Base-by-base conservation (phyloP, 1,284 basidiomycete genomes). In the Lentinula novae-zelandiae region DNA sequence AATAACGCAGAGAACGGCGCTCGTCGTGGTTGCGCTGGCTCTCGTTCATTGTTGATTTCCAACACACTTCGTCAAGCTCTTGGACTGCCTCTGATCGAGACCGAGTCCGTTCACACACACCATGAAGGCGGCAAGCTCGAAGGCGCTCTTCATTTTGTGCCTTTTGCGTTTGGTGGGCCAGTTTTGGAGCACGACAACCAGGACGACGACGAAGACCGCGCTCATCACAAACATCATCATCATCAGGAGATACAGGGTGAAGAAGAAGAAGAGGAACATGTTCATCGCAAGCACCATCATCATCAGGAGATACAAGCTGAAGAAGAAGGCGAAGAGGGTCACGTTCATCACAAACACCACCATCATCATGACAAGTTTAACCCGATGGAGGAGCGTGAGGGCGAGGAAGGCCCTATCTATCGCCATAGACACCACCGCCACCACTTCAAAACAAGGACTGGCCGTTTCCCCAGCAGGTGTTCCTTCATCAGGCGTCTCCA, bases 401-500 rank as follows among this genome's bases (percentile, higher is more conserved):
- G 48, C 22, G 39, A 22, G n/a, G 48, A 53, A 27, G 53, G 53
- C 13, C 39, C 53, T 40, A 10, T 46, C 13, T 22, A 44, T n/a
- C 39, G 27, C 34, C 62, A 57, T 33, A 58, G 63, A 22, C 38
- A 44, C 54, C 62, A 66, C 44, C 44, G 8, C 10, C 44, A 46
- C 20, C n/a, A 46, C 13, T n/a, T 7, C 42, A 44, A 44, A 22
- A 39, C 36, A 51, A 36, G 62, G 48, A 66, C 64, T 50, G 58
- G 57, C 33, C 65, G 65, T 60, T 71, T 67, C 20, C 60, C 65
- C 49, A 58, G 61, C 57, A 64, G 68, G 33, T 20, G n/a, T 22
- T 73, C 79, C 34, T 88, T 89, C 78, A 64, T 81, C 57, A 73
- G 71, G 52, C 85, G 90, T 53, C 74, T 92, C 61, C 82, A 86